These are phyloP conservation scores for Suhomyces anneliseae DNA, from an alignment of 1,139 yeast species.

Conservation along the genomic window DNA sequence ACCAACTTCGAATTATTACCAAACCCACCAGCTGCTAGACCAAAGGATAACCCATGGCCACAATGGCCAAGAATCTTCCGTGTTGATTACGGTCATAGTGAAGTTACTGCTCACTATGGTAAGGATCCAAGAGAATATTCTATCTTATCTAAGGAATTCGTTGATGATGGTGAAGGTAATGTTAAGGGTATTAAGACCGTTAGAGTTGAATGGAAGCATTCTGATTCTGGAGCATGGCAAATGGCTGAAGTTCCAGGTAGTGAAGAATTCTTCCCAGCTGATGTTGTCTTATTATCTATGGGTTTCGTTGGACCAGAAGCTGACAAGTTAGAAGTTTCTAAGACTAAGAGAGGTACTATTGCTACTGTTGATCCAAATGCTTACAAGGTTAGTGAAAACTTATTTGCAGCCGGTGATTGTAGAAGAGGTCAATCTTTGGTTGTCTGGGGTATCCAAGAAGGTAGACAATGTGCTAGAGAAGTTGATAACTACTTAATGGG, in stretches of 20 bases:
- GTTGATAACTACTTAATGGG: slow-evolving; percentile 83
- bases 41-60: slow-evolving; percentile 99
- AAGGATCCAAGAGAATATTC: slow-evolving; percentile 97
- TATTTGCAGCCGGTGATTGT: slow-evolving; percentile 97
- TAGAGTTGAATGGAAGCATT: slow-evolving; percentile 96
- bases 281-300: slow-evolving; percentile 90
- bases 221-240: slow-evolving; percentile 97
- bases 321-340: slow-evolving; percentile 67
- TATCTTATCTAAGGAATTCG: slow-evolving; percentile 90
- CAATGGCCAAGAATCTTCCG: slow-evolving; percentile 99
- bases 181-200: slow-evolving; percentile 94
- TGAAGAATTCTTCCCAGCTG: slow-evolving; percentile 94
- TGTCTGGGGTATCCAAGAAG: slow-evolving; percentile 99
- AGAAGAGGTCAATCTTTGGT: slow-evolving; percentile 98
- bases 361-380: slow-evolving; percentile 66
- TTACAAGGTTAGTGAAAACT: slow-evolving; percentile 68
- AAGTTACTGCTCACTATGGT: slow-evolving; percentile 92
- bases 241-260: slow-evolving; percentile 97
- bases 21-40: slow-evolving; percentile 81
- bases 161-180: slow-evolving; percentile 91
- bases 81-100: slow-evolving; percentile 97
- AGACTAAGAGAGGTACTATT: slow-evolving; percentile 87
- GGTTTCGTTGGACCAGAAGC: slow-evolving; percentile 97
- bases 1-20: slow-evolving; percentile 94
- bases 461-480: slow-evolving; percentile 96